Evolutionary conservation across 2,329 filamentous ascomycete genomes (phyloP).

Genomic region (Calonectria hongkongensis): DNA sequence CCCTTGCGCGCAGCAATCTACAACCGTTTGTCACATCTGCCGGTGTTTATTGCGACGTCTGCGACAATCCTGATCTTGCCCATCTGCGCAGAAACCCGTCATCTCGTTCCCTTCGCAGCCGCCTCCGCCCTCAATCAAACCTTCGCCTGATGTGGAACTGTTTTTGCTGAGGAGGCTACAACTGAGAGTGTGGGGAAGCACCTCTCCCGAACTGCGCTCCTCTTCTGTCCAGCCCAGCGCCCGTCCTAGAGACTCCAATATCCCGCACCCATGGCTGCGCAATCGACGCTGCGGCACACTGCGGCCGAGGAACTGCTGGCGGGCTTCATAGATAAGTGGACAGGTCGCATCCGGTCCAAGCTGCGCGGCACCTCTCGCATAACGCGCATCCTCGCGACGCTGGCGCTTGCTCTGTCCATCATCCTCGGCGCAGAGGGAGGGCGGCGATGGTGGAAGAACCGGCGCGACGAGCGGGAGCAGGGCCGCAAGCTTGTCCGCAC

Average conservation of each 20-base stretch:
- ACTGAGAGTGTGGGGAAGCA: constrained; percentile 53
- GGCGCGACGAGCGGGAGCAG: constrained; percentile 86
- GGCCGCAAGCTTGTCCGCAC: constrained; percentile 88
- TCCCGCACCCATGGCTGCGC: constrained; percentile 80
- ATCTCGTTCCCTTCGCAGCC: constrained; percentile 19
- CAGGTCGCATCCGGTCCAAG: constrained; percentile 69
- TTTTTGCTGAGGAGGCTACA: constrained; percentile 43
- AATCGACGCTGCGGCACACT: constrained; percentile 86
- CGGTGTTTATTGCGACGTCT: neutral
- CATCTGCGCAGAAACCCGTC: constrained; percentile 29
- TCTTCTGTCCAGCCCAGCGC: constrained; percentile 42
- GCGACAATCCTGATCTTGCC: constrained; percentile 30
- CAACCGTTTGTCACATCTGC: constrained; percentile 25
- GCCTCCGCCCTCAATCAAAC: constrained; percentile 16
- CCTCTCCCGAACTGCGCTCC: constrained; percentile 31
- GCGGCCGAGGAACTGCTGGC: constrained; percentile 80
- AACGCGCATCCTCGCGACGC: constrained; percentile 83
- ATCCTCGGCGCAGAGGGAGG: constrained; percentile 86
- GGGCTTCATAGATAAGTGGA: constrained; percentile 77
- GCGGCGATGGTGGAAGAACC: constrained; percentile 84
- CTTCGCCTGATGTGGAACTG: constrained; percentile 48
- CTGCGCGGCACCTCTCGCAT: constrained; percentile 80
- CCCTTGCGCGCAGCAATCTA: constrained; percentile 32
- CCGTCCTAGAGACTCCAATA: constrained; percentile 13
- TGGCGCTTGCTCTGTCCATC: constrained; percentile 86